Base-by-base conservation (phyloP, 306 rosid genomes). In the Carpinus fangiana region DNA sequence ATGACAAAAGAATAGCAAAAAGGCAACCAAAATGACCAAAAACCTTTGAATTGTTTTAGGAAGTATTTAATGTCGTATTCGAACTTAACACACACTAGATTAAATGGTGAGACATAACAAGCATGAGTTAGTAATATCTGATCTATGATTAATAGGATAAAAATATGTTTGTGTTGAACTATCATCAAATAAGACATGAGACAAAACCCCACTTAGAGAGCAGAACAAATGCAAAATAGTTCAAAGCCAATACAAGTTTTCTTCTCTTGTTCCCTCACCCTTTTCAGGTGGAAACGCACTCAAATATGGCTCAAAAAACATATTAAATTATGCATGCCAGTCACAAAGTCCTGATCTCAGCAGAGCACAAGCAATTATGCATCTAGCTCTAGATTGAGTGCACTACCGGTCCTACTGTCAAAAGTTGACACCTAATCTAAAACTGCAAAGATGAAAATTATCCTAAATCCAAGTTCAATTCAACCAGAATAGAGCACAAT, bases 401-500 rank as follows among this genome's bases (percentile, higher is more conserved):
- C 34, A 54, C 74, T 66, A 52, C 17, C n/a, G 2, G 34, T 77
- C 75, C 48, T 43, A 38, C 80, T 56, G 14, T 36, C 36, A 12
- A 69, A 43, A 16, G 36, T 17, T 55, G 2, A 38, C 41, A 65
- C 52, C 61, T 28, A 62, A 46, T 17, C 26, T 13, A 26, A 53
- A 16, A 66, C 12, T 54, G 59, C 75, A 43, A 68, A 6, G 28
- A 64, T 52, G 53, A 76, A 65, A 78, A 8, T 18, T 2, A 55
- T 66, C 76, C 26, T 34, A 64, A 71, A 66, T 31, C 23, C 46
- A 50, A 51, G 14, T 21, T 59, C 17, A 55, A 54, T 73, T 59
- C 69, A 73, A 68, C 62, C 74, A 84, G 55, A 65, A 70, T 5
- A 70, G 20, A 73, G 48, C 65, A 38, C 28, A 61, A 12, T 11